phyloP scores from a whole-genome alignment of 2,329 filamentous ascomycete genomes.

The Epichloe hybrida region DNA sequence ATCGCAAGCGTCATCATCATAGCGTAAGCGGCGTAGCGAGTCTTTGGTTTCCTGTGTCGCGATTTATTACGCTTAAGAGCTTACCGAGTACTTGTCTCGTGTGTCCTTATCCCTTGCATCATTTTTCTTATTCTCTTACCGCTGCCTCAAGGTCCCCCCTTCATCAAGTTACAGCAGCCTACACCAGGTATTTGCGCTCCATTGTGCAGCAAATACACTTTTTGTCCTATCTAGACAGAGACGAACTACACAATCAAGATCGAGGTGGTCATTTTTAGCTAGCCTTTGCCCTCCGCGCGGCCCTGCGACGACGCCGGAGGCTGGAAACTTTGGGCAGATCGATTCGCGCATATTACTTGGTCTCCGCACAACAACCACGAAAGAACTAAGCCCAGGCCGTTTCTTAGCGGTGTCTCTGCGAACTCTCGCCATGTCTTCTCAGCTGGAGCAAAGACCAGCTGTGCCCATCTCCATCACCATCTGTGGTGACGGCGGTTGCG shows the following conservation, averaged over 20 bases:
- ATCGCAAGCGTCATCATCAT: neutral
- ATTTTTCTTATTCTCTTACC: neutral
- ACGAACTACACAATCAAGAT: too few species aligned
- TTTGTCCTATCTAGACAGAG: too few species aligned
- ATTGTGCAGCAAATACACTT: too few species aligned
- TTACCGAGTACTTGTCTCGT: neutral
- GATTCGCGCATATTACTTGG: too few species aligned
- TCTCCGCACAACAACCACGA: too few species aligned
- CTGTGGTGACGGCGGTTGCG: slow-evolving; percentile 74
- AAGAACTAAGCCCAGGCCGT: too few species aligned
- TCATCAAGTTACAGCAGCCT: neutral
- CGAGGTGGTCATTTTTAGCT: too few species aligned
- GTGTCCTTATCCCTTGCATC: neutral
- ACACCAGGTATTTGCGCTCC: neutral
- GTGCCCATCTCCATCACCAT: slow-evolving; percentile 63
- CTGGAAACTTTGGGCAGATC: too few species aligned
- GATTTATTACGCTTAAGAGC: neutral
- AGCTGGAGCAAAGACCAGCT: slow-evolving; percentile 17
- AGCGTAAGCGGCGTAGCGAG: neutral
- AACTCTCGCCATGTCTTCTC: slow-evolving; percentile 1
- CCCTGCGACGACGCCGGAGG: too few species aligned
- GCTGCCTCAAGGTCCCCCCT: neutral
- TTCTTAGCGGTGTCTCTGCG: neutral
- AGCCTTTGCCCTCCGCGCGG: too few species aligned
- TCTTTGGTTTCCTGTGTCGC: neutral